Base-by-base conservation (phyloP, 805 yeast genomes). In the Maudiozyma serrabonitensis region DNA sequence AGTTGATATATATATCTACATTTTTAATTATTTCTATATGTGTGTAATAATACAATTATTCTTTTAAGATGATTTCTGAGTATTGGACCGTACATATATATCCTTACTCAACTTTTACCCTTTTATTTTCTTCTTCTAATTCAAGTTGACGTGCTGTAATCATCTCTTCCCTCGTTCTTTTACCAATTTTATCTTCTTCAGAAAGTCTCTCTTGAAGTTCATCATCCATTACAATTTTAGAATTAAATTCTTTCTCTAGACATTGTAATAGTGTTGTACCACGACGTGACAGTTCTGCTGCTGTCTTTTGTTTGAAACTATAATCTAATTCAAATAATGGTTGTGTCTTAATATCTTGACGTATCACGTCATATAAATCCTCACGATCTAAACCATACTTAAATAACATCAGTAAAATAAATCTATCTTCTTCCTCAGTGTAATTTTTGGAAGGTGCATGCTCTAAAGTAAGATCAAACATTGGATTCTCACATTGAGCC, bases 351-450 rank as follows among this genome's bases (percentile, higher is more conserved):
- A 91, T 81, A 28, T 84, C 82, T 52, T 83, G 87, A 48, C 88
- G 75, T 45, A 91, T 82, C 53, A 78, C 67, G 51, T 91, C 99
- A 61, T 82, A 86, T 15, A 91, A 70, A 59, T 86, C 88, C 13
- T 81, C 82, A 23, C 82, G 73, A 56, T 87, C 96, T 34, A 90
- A 66, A 0, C 99, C 99, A 61, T 78, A 80, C 52, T 84, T 74
- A 69, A 85, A 83, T 61, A 88, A 69, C 71, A 86, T 90, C 15
- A 89, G 79, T 50, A 93, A 69, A 56, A 93, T 69, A 65, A 86
- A 93, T 57, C 96, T 74, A 66, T 93, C 99, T 63, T 93, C 97
- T 53, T 86, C 95, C 46, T 87, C 95, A 31, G 87, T 79, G 67
- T 80, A 93, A 2, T 84, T 76, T 59, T 82, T 80, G 2, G 84